These are phyloP conservation scores for Paradendryphiella salina DNA, from an alignment of 2,329 filamentous ascomycete species.

Conservation along the genomic window DNA sequence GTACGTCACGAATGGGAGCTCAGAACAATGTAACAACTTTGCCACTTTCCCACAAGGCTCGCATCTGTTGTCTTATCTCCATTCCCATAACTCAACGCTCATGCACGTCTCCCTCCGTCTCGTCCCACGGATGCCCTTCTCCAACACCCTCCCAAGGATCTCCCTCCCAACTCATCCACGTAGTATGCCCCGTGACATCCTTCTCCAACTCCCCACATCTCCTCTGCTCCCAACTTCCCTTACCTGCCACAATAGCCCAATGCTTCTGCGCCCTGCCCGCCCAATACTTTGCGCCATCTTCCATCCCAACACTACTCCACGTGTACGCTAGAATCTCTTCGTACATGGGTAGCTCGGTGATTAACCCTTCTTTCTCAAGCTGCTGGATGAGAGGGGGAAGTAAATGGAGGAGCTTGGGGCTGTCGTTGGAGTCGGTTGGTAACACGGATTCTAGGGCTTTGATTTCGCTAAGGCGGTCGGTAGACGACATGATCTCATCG, in stretches of 20 bases:
- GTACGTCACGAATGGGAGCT: background rate
- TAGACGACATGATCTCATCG: conserved; percentile 23
- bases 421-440: conserved; percentile 23
- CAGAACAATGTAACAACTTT: background rate
- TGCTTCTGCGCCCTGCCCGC: conserved; percentile 29
- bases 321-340: conserved; percentile 43
- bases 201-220: conserved; percentile 26
- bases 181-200: conserved; percentile 31
- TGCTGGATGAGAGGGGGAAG: conserved; percentile 32
- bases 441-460: conserved; percentile 29
- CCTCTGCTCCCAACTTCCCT: conserved; percentile 31
- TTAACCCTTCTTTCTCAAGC: conserved; percentile 34
- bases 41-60: background rate
- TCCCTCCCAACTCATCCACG: conserved; percentile 34
- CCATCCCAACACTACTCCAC: conserved; percentile 32
- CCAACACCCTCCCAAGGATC: conserved; percentile 21
- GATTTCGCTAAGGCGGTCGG: conserved; percentile 34
- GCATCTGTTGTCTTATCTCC: no score
- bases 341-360: conserved; percentile 30
- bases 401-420: conserved; percentile 27
- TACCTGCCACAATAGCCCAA: conserved; percentile 34
- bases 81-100: background rate
- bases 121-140: conserved; percentile 6
- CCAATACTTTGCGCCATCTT: conserved; percentile 35
- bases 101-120: conserved; percentile 4